Conservation (phyloP, 225 moss, liverwort and hornwort species). For the Bryum argenteum region DNA sequence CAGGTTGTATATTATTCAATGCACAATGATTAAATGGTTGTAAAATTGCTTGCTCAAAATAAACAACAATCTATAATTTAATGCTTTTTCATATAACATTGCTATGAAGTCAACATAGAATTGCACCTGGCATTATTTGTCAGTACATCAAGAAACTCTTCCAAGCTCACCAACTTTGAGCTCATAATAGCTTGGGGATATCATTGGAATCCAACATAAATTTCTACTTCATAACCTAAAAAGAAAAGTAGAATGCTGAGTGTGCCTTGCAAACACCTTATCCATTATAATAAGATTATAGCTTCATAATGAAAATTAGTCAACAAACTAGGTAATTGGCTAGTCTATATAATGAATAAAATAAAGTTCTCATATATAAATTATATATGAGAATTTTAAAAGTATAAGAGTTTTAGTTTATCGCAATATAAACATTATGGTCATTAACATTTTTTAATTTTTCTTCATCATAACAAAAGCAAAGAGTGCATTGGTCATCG, state of each 20-base stretch:
- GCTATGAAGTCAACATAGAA: background rate
- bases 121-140: constrained; percentile 20
- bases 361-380: background rate
- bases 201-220: background rate
- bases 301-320: background rate
- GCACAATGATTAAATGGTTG: too few relatives aligned
- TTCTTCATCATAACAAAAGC: too few relatives aligned
- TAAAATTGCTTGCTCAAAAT: too few relatives aligned
- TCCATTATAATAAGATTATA: background rate
- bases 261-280: background rate
- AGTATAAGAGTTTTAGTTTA: background rate
- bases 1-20: too few relatives aligned
- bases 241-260: background rate
- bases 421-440: too few relatives aligned
- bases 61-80: background rate
- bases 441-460: too few relatives aligned
- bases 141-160: background rate
- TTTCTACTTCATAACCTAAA: fast-evolving
- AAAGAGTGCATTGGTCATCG: too few relatives aligned
- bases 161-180: background rate
- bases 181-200: background rate
- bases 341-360: background rate
- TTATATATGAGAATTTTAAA: too few relatives aligned
- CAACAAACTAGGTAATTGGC: background rate
- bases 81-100: too few relatives aligned